Base-by-base conservation (phyloP, 371 early-diverging fungal species). In the Mortierella sp. region DNA sequence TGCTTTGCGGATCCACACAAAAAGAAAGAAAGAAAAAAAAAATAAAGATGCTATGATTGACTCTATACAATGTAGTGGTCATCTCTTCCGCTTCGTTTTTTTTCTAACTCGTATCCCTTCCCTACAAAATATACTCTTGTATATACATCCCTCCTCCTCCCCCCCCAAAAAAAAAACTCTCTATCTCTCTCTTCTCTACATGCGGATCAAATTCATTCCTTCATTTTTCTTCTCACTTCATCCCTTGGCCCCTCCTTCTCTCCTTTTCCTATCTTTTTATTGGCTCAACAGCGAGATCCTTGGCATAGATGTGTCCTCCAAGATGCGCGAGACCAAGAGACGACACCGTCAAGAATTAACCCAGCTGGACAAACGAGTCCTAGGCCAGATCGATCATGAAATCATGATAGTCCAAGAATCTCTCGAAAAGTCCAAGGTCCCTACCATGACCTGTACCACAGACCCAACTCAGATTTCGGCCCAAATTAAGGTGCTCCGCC, bases 401-500 rank as follows among this genome's bases (percentile, higher is more conserved):
- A 60, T 77, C 15, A 51, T 48, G 6, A 15, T 4, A 14, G 62
- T 50, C 1, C 79, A 77, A 26, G 66, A 50, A 23, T 57, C 70
- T 1, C 43, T 77, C 11, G 51, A 66, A 3, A 65, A 56, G 25
- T 43, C 66, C 18, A 52, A 61, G n/a, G 62, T 77, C 1, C 79
- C 79, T 0, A 66, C 66, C 63, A 69, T 77, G 70, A 25, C 45
- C 0, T 7, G 25, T 1, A 72, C 79, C 6, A 50, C 55, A 12
- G 73, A 77, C 50, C 73, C 70, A 0, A 37, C 37, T 44, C 62
- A 59, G 73, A 69, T 77, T 43, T 57, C 60, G 0, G 29, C 66
- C 0, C 79, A 77, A 57, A 72, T 77, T 25, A 68, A 63, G 18
- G 70, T 77, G 21, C 66, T 77, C n/a, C 68, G 79, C 19, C 28